Evolutionary conservation across 129 eudicot species (phyloP), one percentile per base, ranked within the genome.

Genomic region (Heracleum sosnowskyi): DNA sequence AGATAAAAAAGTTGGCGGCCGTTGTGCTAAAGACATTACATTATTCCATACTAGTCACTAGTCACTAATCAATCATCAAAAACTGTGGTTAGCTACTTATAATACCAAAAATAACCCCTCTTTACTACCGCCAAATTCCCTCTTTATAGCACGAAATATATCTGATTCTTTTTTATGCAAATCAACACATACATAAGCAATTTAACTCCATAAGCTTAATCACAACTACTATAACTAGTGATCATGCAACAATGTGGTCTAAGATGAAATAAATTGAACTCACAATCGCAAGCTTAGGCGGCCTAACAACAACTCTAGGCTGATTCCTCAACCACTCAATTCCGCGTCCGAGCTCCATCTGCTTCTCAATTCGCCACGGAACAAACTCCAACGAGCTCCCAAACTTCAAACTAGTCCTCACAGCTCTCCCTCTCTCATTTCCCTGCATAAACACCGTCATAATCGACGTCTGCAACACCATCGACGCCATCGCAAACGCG

Each of bases 401-500:
- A 20, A 90, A 80, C 85, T 84, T 82, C 91, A 89, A 83, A 35
- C 86, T 89, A 62, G 79, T 84, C 60, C 87, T 74, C 16, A 84
- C 87, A 73, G 71, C 75, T 82, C 88, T 84, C 86, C 82, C 88
- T 77, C 87, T 79, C 81, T 80, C 88, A 34, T 77, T 60, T 13
- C 91, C 91, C 76, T 83, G 89, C 77, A 89, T 44, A 74, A 89
- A 84, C 34, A 89, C 90, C 84, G 89, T 76, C 76, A 84, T 88
- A 71, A 93, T 88, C n/a, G 97, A 91, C 89, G 91, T 94, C 85
- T 94, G 98, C 82, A 94, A 40, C 83, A 94, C 91, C 89, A 94
- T 84, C 17, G 97, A 88, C 37, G 91, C 97, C 53, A 94, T 45
- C 16, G 93, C 92, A 64, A 91, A 91, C 7, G 77, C 86, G 55